Conservation (phyloP, 805 yeast species). For the Ogataea ganodermae region DNA sequence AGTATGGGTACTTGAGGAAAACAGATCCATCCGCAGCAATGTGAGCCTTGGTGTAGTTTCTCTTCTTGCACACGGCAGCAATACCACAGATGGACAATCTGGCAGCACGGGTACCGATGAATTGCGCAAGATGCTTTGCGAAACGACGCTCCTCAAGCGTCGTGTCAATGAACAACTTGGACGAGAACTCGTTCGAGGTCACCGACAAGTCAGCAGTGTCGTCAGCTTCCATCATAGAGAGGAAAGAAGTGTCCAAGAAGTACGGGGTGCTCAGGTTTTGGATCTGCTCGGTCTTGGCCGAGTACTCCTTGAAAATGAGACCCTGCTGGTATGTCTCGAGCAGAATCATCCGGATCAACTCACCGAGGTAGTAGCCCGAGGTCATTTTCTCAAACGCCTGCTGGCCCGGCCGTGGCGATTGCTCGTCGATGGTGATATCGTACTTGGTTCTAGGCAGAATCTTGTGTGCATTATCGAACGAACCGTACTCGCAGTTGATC, state of each 20-base stretch:
- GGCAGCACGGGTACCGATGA: conserved; percentile 92
- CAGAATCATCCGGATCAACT: conserved; percentile 78
- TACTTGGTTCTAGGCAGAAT: conserved; percentile 89
- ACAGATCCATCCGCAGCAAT: conserved; percentile 99
- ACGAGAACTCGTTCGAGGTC: conserved; percentile 65
- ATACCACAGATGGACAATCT: conserved; percentile 95
- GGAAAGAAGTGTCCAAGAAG: conserved; percentile 85
- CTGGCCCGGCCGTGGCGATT: conserved; percentile 97
- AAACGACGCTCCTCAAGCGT: conserved; percentile 81
- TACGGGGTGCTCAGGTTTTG: conserved; percentile 64
- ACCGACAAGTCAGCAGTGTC: conserved; percentile 83
- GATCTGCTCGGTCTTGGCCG: conserved; percentile 52
- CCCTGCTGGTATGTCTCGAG: conserved; percentile 71
- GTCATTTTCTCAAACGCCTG: conserved; percentile 98
- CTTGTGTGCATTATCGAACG: conserved; percentile 89
- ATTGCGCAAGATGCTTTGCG: conserved; percentile 78
- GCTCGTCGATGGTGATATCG: conserved; percentile 78
- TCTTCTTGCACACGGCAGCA: conserved; percentile 92
- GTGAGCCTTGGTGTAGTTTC: conserved; percentile 74
- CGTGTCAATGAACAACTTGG: conserved; percentile 61
- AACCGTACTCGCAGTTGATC: conserved; percentile 98
- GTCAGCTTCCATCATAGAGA: conserved; percentile 87
- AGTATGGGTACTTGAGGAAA: conserved; percentile 88
- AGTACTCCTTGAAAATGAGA: conserved; percentile 61
- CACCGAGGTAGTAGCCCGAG: conserved; percentile 96